Conservation (phyloP, 1,139 yeast species). For the Debaryomyces psychrophilus region DNA sequence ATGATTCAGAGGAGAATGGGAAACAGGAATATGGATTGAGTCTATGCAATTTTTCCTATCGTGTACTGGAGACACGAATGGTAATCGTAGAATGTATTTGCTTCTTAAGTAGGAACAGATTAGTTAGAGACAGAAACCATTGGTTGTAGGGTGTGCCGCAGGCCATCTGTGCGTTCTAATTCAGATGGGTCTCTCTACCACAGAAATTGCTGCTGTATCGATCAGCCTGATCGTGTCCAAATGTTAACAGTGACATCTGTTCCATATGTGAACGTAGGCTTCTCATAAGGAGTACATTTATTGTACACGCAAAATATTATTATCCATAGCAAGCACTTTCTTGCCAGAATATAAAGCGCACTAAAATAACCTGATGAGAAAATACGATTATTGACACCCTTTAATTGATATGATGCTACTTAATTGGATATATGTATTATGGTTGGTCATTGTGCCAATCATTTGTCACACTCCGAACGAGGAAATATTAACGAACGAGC, state of each 20-base stretch:
- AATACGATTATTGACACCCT: background rate
- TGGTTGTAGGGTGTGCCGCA: no score
- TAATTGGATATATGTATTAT: background rate
- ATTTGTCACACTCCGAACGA: slow-evolving; percentile 1
- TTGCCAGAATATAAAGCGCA: background rate
- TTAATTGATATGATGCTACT: background rate
- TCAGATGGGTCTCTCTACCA: no score
- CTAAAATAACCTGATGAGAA: background rate
- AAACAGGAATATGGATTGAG: background rate
- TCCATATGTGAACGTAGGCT: background rate
- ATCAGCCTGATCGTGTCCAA: no score
- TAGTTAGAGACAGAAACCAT: no score
- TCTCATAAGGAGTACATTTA: background rate
- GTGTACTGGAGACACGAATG: no score
- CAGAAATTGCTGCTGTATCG: background rate
- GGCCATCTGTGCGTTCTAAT: no score
- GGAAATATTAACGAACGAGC: background rate
- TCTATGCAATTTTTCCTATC: no score
- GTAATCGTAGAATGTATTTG: no score
- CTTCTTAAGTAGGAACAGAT: no score
- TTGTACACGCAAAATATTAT: background rate
- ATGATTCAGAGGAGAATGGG: background rate
- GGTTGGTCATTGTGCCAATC: slow-evolving; percentile 2
- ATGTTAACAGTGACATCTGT: background rate
- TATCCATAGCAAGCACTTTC: background rate